Evolutionary conservation across 164 flowering plant species (phyloP), one percentile per base, ranked within the genome.

Genomic region (Annona cherimola): DNA sequence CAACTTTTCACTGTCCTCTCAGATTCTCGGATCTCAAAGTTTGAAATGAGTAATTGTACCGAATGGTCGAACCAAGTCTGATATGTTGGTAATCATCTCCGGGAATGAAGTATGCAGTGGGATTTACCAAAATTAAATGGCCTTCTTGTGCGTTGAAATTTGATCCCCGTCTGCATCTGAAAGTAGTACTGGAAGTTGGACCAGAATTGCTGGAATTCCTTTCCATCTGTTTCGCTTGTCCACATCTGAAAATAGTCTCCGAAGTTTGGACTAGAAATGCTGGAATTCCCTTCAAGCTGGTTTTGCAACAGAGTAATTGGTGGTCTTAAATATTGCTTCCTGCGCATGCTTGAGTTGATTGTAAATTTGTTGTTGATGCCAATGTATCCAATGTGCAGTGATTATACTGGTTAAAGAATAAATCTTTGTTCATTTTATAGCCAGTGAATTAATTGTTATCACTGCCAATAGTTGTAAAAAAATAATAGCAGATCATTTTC

Each of bases 1-100:
- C 97, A 94, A 72, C 80, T 87, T 68, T 94, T 94, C 74, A 74
- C 84, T 57, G 95, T 87, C 75, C 79, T 89, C 40, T 85, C 95
- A 6, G 98, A 94, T 81, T 81, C 82, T 68, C 87, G 86, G 45
- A 82, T 94, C 65, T 81, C 94, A 54, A 80, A 81, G 71, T 85
- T 75, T 69, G 96, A 94, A 83, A 83, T 54, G 85, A 76, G 54
- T 71, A 80, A 62, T 41, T 70, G 70, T 84, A 74, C 76, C 76
- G 54, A 61, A 18, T 46, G 57, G 67, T 78, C 55, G 18, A 11
- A 39, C 5, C 67, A 46, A 18, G 68, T 40, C 40, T n/a, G 5
- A 20, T 45, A 44, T 9, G 18, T n/a, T 4, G 16, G 39, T 46
- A 35, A 19, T 50, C 18, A 71, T 43, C 73, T 35, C 73, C 73